Base-by-base conservation (phyloP, 1,139 yeast species). In the Yamadazyma membranifaciens region DNA sequence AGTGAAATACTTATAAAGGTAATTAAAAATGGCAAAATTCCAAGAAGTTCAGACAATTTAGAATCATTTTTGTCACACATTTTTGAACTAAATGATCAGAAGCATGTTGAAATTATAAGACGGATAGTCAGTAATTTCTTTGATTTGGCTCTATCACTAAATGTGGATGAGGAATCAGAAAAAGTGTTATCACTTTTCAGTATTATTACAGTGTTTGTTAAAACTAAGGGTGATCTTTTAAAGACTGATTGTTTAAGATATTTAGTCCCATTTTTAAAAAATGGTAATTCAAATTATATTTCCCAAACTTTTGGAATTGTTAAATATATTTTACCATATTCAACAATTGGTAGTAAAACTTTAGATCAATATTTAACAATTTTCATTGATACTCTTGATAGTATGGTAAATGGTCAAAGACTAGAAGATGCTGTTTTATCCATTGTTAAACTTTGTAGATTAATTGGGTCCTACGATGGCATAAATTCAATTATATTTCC, bases 241-340 rank as follows among this genome's bases (percentile, higher is more conserved):
- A 65, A 73, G 1, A 89, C 81, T 51, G 84, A 83, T 41, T 87
- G 82, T 44, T 65, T 87, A n/a, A 57, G 75, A 5, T 62, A 81
- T 0, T 56, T 87, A 10, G 80, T 78, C 47, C 86, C 88, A 0
- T 79, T 74, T 54, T 55, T 85, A 38, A 62, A 78, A 0, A 79
- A 77, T 32, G 80, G 66, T 1, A 67, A 69, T 9, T 70, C 68
- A 24, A 46, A 60, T 2, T 50, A 68, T 2, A 65, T 78, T 17
- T 74, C 62, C 37, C 67, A 75, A 49, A 69, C 80, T 2, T 62
- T 87, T 37, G 70, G 69, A 37, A 75, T 86, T 5, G 70, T 85
- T 48, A 72, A 71, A 31, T 56, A 69, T 38, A 66, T 79, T 0
- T 58, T 87, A 17, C 69, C 75, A 1, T 62, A 63, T 10, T n/a